Evolutionary conservation across 768 basidiomycete species (phyloP).

Genomic region (Zangia roseola): DNA sequence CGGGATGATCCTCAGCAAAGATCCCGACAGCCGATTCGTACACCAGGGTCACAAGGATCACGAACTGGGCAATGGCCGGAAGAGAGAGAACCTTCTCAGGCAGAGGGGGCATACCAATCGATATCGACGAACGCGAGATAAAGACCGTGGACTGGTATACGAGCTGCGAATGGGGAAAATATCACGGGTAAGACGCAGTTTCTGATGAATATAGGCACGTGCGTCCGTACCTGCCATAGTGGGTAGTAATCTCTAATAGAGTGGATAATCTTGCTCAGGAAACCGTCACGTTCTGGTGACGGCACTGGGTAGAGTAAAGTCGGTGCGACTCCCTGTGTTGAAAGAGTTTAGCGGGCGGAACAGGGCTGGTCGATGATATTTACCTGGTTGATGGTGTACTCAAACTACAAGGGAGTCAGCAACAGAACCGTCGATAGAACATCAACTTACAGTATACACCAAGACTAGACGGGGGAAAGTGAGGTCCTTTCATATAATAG

Average conservation of each 20-base stretch:
- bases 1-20: constrained; percentile 45
- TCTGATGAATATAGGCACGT: constrained; percentile 9
- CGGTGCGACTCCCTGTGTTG: constrained; percentile 75
- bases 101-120: constrained; percentile 78
- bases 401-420: constrained; percentile 54
- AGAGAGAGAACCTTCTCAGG: constrained; percentile 66
- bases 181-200: constrained; percentile 1
- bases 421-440: neutral
- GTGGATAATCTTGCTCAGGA: constrained; percentile 78
- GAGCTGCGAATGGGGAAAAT: constrained; percentile 42
- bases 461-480: constrained; percentile 39
- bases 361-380: constrained; percentile 1
- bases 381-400: constrained; percentile 90
- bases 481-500: constrained; percentile 10
- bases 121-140: constrained; percentile 88
- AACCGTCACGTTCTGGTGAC: constrained; percentile 49
- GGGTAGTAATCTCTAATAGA: constrained; percentile 92
- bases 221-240: constrained; percentile 74
- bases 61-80: constrained; percentile 70
- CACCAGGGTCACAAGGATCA: constrained; percentile 60
- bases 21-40: constrained; percentile 70
- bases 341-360: neutral
- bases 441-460: constrained; percentile 55
- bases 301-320: constrained; percentile 89
- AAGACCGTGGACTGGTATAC: constrained; percentile 92